phyloP scores from a whole-genome alignment of 2,329 filamentous ascomycete species.

The Cladobotryum mycophilum region DNA sequence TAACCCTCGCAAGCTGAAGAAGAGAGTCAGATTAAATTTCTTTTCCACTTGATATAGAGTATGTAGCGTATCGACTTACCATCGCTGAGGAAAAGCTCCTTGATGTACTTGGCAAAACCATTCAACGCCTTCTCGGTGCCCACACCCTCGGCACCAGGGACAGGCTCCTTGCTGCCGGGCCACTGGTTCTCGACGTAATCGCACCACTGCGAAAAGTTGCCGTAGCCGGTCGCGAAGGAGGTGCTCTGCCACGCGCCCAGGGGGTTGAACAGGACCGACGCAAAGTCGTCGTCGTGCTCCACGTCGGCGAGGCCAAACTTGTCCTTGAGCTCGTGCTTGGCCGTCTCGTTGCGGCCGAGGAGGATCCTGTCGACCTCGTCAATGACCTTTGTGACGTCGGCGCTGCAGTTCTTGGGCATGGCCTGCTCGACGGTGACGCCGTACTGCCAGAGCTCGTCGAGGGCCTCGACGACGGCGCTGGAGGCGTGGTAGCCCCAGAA shows the following conservation, averaged over 20 bases:
- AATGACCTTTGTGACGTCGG: constrained; percentile 49
- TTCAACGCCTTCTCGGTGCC: constrained; percentile 46
- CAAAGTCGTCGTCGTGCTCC: constrained; percentile 43
- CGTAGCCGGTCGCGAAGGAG: constrained; percentile 28
- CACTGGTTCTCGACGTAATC: constrained; percentile 23
- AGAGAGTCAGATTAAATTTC: neutral
- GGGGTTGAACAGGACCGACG: constrained; percentile 24
- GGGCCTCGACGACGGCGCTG: constrained; percentile 68
- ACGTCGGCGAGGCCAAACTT: constrained; percentile 37
- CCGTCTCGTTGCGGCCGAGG: constrained; percentile 25
- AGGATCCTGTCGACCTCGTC: constrained; percentile 43
- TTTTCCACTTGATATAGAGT: neutral
- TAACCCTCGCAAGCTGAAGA: constrained; percentile 39
- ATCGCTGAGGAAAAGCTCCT: constrained; percentile 37
- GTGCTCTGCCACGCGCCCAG: constrained; percentile 31
- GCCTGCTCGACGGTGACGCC: constrained; percentile 39
- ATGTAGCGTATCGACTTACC: constrained; percentile 29
- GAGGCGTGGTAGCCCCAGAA: constrained; percentile 73
- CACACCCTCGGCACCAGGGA: constrained; percentile 35
- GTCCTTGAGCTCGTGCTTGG: constrained; percentile 36
- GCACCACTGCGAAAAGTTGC: constrained; percentile 31
- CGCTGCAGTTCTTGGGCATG: constrained; percentile 53
- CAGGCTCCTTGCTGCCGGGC: constrained; percentile 12
- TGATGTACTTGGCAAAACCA: constrained; percentile 51
- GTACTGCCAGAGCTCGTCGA: constrained; percentile 64